Base-by-base conservation (phyloP, 2,329 filamentous ascomycete genomes). In the Pezicula radicicola region DNA sequence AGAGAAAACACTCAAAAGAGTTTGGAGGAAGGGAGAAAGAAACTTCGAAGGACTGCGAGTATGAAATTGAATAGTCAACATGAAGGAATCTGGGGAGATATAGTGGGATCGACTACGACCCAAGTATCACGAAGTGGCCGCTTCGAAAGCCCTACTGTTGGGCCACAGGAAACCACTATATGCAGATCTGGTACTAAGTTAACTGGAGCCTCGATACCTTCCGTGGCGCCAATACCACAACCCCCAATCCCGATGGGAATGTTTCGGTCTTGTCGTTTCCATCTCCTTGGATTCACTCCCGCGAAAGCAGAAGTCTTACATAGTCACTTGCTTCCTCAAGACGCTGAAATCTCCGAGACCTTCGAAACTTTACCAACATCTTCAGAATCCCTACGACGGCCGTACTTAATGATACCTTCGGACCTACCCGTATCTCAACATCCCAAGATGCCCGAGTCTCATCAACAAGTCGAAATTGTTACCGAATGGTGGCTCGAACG, bases 401-500 rank as follows among this genome's bases (percentile, higher is more conserved):
- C 54, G 9, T 66, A 65, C 49, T 55, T 78, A 43, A 63, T 81
- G 45, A 63, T 79, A 16, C 77, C 79, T 51, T 70, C 75, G 58
- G 66, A 74, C 50, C 61, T 71, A 25, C 62, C 67, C 43, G 49
- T 64, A 18, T 50, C 55, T 16, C 41, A 61, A 15, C 52, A 55
- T 49, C 62, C 65, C 30, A 60, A 69, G 45, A 56, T 72, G 8
- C 64, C 67, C 30, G 53, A 60, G 39, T 59, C 69, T 46, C 65
- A 62, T 46, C 55, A 59, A 19, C 69, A 73, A 56, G 72, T 75
- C 50, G 68, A 76, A 45, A 64, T 76, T 13, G 84, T 96, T 30
- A 97, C 91, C 10, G 91, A 96, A 65, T 95, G 94, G 78, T 99
- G 93, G 80, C 78, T 99, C 48, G 94, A 99, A 71, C 83, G 84